Base-by-base conservation (phyloP, 306 rosid species). In the Malus asiatica region DNA sequence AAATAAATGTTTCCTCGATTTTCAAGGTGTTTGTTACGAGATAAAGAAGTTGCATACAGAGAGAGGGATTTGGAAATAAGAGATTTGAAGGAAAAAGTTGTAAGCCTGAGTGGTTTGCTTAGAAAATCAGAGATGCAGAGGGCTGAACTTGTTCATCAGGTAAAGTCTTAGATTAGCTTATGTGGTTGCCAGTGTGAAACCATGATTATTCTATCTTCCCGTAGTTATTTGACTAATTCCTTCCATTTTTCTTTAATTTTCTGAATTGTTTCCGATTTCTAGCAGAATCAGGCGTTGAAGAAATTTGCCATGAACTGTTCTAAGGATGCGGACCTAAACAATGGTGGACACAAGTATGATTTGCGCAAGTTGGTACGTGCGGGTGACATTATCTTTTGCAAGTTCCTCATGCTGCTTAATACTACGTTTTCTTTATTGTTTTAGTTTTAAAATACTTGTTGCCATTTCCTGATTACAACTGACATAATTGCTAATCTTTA, bases 51-150 rank as follows among this genome's bases (percentile, higher is more conserved):
- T 73, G 83, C 76, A 10, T 86, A 85, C 75, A 80, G 92, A 81
- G 98, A 91, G 81, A 90, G 85, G 81, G 96, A 86, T 71, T 76
- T 74, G 35, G 94, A 91, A 80, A 89, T 91, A 27, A 88, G 93
- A 78, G 98, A 91, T 68, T 73, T 93, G 76, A 93, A 93, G 72
- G 94, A 88, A 79, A 93, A 91, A 71, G 72, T 93, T 70, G 92
- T 93, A 33, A 78, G 77, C 68, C 75, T 91, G 71, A 91, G 82
- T 76, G 78, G 84, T 69, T 78, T 86, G 30, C 85, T 86, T 66
- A 84, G 91, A 78, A 91, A 90, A 71, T 75, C 70, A 73, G 97
- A 91, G 74, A 89, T 60, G 83, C 87, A 85, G 73, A 94, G 78
- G 44, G 86, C 83, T 11, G 96, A 91, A 72, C 93, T 94, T 78